Evolutionary conservation across 73 alveolate species (phyloP).

Genomic region (Paramecium sexaurelia): DNA sequence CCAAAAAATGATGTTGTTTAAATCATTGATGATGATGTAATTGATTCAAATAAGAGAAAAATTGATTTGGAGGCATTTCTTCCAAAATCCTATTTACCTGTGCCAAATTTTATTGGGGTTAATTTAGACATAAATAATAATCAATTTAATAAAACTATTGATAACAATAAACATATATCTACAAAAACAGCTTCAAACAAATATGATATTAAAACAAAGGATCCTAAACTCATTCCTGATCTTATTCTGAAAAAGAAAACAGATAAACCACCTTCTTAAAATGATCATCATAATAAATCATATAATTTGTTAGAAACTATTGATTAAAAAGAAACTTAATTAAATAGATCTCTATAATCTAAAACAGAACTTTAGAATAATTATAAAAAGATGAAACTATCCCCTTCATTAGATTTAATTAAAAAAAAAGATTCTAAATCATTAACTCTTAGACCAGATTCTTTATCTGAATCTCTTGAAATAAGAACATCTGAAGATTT

Average conservation of each 20-base stretch:
- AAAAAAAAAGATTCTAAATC: background rate
- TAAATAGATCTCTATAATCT: background rate
- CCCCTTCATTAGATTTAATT: background rate
- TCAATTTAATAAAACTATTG: background rate
- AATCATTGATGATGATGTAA: conserved; percentile 2
- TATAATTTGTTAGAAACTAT: background rate
- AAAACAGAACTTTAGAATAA: background rate
- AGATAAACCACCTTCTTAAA: background rate
- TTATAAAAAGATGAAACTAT: background rate
- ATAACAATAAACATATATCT: background rate
- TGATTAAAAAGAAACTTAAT: background rate
- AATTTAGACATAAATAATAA: background rate
- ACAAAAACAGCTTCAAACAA: background rate
- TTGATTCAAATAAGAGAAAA: background rate
- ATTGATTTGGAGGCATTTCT: conserved; percentile 1
- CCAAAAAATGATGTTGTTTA: background rate
- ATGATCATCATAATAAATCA: background rate
- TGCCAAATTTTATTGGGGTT: conserved; percentile 21
- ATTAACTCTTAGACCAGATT: background rate
- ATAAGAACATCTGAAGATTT: background rate
- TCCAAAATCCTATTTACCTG: background rate
- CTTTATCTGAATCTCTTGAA: conserved; percentile 1
- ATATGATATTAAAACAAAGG: background rate
- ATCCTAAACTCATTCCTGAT: background rate
- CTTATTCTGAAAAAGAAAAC: background rate